Percentiles rank a stretch among this genome's conserved stretches.
These are phyloP conservation scores for Tripterygium wilfordii DNA, from an alignment of 177 flowering plant species.

Conservation along the genomic window DNA sequence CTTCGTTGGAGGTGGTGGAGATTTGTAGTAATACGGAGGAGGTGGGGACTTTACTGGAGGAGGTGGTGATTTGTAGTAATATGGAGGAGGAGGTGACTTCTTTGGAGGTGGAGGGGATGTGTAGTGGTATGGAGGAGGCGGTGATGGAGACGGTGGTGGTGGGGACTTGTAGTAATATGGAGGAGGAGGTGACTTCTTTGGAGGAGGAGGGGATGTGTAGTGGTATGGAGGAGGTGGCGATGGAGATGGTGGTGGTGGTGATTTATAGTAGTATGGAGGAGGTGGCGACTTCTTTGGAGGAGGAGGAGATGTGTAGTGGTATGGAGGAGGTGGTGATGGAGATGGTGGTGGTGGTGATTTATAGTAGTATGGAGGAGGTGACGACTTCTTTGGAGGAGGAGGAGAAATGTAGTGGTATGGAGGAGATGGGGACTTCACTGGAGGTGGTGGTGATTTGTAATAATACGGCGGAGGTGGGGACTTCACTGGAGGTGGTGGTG, in stretches of 20 bases:
- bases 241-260: too few species aligned
- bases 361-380: conserved; percentile 2
- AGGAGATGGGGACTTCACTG: background rate
- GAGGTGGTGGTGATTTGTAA: background rate
- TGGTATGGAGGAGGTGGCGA: background rate
- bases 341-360: conserved; percentile 6
- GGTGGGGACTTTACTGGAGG: conserved; percentile 1
- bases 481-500: too few species aligned
- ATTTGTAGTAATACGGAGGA: conserved; percentile 1
- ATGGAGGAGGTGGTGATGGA: background rate
- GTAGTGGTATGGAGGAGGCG: conserved; percentile 4
- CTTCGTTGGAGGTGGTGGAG: too few species aligned
- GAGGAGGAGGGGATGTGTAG: conserved; percentile 7
- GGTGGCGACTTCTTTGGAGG: conserved; percentile 6
- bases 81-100: conserved; percentile 6
- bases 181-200: conserved; percentile 7
- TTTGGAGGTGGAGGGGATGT: conserved; percentile 8
- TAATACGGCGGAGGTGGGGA: too few species aligned
- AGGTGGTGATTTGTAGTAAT: conserved; percentile 1
- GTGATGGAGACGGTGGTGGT: conserved; percentile 3
- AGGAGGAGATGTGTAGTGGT: background rate
- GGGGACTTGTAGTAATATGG: too few species aligned
- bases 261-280: conserved; percentile 3
- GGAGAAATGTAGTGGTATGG: background rate
- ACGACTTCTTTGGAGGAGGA: background rate